A percentile compares a stretch with the other conserved stretches of the same genome.
Conservation (phyloP, 306 rosid species). For the Purshia tridentata region DNA sequence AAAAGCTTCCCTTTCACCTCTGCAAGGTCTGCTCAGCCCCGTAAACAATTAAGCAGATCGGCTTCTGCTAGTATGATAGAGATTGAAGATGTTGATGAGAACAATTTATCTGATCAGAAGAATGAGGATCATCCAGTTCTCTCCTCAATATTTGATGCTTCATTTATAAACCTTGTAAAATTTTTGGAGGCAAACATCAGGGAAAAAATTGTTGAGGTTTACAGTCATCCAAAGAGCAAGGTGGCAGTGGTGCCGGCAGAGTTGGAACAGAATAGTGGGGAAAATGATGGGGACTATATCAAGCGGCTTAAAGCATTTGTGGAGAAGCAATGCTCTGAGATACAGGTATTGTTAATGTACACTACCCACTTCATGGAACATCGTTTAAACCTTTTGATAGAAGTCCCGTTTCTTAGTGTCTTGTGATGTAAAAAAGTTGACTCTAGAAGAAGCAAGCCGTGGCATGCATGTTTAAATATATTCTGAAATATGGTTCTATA, state of each 20-base stretch:
- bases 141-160: conserved; percentile 67
- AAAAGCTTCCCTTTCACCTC: conserved; percentile 57
- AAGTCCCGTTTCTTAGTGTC: no score
- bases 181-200: conserved; percentile 69
- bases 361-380: neutral
- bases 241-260: conserved; percentile 95
- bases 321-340: conserved; percentile 89
- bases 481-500: conserved; percentile 2
- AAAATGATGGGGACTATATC: conserved; percentile 71
- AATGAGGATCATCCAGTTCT: conserved; percentile 66
- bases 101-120: conserved; percentile 48
- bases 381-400: neutral
- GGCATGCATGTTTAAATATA: neutral
- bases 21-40: conserved; percentile 49
- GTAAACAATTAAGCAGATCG: conserved; percentile 68
- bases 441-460: neutral
- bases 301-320: conserved; percentile 82
- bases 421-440: neutral
- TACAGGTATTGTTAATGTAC: conserved; percentile 55
- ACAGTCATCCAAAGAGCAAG: conserved; percentile 77
- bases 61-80: conserved; percentile 85
- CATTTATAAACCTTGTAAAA: conserved; percentile 56
- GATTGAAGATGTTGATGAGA: conserved; percentile 64
- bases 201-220: conserved; percentile 73
- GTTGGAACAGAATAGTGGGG: conserved; percentile 75